Percentiles rank a stretch among this genome's conserved stretches.
phyloP scores from a whole-genome alignment of 495 filamentous ascomycete species.

The Penicillium ochrochloron region DNA sequence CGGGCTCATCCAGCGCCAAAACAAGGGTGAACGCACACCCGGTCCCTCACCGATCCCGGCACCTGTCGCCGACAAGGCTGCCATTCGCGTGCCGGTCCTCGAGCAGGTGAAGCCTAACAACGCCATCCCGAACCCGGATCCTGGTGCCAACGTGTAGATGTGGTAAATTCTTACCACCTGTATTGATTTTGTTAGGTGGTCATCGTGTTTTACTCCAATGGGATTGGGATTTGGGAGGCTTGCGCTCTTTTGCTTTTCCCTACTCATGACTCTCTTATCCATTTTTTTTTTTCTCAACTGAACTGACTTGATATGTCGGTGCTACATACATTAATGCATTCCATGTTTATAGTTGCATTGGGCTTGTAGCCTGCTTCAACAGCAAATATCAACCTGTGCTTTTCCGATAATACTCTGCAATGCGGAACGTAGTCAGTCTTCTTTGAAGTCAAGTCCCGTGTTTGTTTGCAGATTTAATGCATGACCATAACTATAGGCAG shows the following conservation, averaged over 20 bases:
- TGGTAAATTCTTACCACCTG: neutral
- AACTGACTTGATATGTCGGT: neutral
- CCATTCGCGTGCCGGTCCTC: slow-evolving; percentile 39
- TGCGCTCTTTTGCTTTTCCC: neutral
- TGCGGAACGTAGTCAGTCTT: neutral
- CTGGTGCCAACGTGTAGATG: neutral
- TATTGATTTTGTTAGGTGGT: neutral
- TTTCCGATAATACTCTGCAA: neutral
- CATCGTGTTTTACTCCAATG: neutral
- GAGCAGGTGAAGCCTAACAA: slow-evolving; percentile 32
- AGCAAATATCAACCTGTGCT: slow-evolving; percentile 23
- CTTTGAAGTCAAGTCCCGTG: neutral
- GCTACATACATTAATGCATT: slow-evolving; percentile 24
- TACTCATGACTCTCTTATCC: neutral
- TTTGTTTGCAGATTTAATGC: too few species aligned
- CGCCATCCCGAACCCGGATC: slow-evolving; percentile 9
- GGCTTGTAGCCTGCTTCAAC: slow-evolving; percentile 28
- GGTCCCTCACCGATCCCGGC: slow-evolving; percentile 34
- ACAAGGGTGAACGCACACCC: slow-evolving; percentile 34
- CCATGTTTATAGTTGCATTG: slow-evolving; percentile 27
- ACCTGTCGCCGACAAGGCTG: slow-evolving; percentile 30
- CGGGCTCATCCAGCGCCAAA: slow-evolving; percentile 59
- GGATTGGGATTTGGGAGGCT: slow-evolving; percentile 7
- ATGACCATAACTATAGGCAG: too few species aligned
- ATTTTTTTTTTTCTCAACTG: too few species aligned